Evolutionary conservation across 1,284 basidiomycete species (phyloP).

Genomic region (Athelia sp.): DNA sequence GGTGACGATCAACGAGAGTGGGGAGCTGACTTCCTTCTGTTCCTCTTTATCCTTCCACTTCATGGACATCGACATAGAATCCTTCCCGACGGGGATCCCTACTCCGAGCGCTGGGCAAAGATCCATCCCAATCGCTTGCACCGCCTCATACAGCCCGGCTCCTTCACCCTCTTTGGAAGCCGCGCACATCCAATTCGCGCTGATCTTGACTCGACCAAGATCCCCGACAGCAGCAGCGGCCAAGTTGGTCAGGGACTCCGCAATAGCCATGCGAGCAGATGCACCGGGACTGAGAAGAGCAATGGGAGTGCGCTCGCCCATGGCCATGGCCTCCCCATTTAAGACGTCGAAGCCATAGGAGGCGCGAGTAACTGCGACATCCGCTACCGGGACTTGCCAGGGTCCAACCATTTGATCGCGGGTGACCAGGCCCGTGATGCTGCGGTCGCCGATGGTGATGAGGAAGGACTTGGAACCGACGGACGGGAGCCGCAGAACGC

Average conservation of each 20-base stretch:
- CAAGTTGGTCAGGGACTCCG: conserved; percentile 91
- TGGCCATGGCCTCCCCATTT: conserved; percentile 70
- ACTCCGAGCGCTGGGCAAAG: conserved; percentile 93
- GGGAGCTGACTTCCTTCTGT: conserved; percentile 82
- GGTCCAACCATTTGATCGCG: conserved; percentile 99
- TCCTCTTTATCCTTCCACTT: conserved; percentile 75
- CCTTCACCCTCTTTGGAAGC: conserved; percentile 91
- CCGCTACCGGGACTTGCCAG: conserved; percentile 97
- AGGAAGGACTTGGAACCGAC: conserved; percentile 97
- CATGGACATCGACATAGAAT: conserved; percentile 99
- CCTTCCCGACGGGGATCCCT: conserved; percentile 96
- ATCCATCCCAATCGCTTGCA: conserved; percentile 89
- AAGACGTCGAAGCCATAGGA: conserved; percentile 89
- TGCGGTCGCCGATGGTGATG: conserved; percentile 96
- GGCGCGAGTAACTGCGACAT: conserved; percentile 93
- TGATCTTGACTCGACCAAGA: conserved; percentile 82
- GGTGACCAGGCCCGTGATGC: conserved; percentile 91
- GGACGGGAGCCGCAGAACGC: conserved; percentile 86
- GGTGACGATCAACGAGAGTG: conserved; percentile 90
- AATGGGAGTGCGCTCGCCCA: too few species aligned
- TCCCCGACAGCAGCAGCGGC: conserved; percentile 76
- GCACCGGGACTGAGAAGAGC: too few species aligned
- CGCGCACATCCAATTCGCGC: conserved; percentile 99
- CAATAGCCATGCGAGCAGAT: conserved; percentile 47
- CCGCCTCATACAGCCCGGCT: conserved; percentile 87